These are phyloP conservation scores for Aspergillus fijiensis DNA, from an alignment of 2,329 filamentous ascomycete species.

Conservation along the genomic window DNA sequence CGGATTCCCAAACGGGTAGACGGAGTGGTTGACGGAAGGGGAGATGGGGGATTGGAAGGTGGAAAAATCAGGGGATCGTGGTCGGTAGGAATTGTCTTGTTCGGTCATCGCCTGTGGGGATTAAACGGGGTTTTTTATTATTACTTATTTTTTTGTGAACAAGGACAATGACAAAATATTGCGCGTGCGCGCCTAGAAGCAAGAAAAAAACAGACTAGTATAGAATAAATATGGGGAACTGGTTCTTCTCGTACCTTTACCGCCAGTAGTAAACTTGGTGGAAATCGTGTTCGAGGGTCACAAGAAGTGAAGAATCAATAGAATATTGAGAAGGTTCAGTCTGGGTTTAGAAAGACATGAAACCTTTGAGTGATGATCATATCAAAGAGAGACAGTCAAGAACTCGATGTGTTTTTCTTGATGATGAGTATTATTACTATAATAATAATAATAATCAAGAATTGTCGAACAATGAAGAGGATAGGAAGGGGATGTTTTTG, in stretches of 20 bases:
- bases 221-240: constrained; percentile 15
- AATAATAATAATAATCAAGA: background rate
- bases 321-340: background rate
- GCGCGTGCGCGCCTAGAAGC: constrained; percentile 10
- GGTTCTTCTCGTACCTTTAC: background rate
- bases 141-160: constrained; percentile 8
- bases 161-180: constrained; percentile 2
- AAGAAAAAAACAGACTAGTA: constrained; percentile 6
- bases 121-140: constrained; percentile 14
- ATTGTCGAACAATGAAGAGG: background rate
- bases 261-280: background rate
- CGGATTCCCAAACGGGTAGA: constrained; percentile 35
- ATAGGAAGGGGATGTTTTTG: constrained; percentile 2
- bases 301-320: background rate
- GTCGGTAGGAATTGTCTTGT: constrained; percentile 47
- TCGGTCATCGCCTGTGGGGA: constrained; percentile 43
- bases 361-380: background rate
- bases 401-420: too few species aligned
- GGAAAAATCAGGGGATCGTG: constrained; percentile 53
- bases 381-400: background rate
- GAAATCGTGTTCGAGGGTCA: background rate
- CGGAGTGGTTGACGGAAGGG: constrained; percentile 30
- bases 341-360: background rate
- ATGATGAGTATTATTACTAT: too few species aligned
- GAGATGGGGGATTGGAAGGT: constrained; percentile 46